Evolutionary conservation across 345 rosid species (phyloP).

Genomic region (Lumnitzera racemosa): DNA sequence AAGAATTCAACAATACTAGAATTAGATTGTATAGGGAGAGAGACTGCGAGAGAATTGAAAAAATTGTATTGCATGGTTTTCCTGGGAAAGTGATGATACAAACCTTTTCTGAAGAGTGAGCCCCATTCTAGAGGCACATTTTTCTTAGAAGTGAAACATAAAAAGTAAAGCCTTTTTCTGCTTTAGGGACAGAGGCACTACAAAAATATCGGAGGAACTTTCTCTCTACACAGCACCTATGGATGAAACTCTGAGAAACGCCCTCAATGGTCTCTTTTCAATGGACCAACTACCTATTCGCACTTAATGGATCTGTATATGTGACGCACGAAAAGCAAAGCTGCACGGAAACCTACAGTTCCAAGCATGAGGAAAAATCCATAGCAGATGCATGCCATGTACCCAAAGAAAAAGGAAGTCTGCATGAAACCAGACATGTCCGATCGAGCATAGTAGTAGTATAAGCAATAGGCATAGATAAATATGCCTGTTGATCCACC

Average conservation of each 20-base stretch:
- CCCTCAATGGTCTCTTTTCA: not conserved
- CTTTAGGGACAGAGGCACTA: slow-evolving; percentile 7
- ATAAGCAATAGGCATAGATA: slow-evolving; percentile 37
- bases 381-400: slow-evolving; percentile 51
- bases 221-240: slow-evolving; percentile 11
- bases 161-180: slow-evolving; percentile 1
- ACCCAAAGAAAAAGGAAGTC: slow-evolving; percentile 47
- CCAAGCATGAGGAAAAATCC: slow-evolving; percentile 50
- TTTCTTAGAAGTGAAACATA: not conserved
- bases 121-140: too few relatives aligned
- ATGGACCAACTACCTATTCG: slow-evolving; percentile 19
- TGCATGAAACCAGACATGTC: slow-evolving; percentile 54
- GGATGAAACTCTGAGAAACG: not conserved
- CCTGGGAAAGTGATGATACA: too few relatives aligned
- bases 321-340: slow-evolving; percentile 40
- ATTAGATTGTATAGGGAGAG: too few relatives aligned
- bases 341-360: slow-evolving; percentile 40
- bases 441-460: slow-evolving; percentile 38
- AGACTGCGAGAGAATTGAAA: too few relatives aligned
- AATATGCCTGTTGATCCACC: slow-evolving; percentile 45
- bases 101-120: too few relatives aligned
- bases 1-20: too few relatives aligned
- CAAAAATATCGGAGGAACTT: slow-evolving; percentile 9
- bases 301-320: slow-evolving; percentile 46
- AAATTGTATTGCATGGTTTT: too few relatives aligned